These are phyloP conservation scores for Halophytophthora batemanensis DNA, from an alignment of 352 stramenopile species.

Conservation along the genomic window DNA sequence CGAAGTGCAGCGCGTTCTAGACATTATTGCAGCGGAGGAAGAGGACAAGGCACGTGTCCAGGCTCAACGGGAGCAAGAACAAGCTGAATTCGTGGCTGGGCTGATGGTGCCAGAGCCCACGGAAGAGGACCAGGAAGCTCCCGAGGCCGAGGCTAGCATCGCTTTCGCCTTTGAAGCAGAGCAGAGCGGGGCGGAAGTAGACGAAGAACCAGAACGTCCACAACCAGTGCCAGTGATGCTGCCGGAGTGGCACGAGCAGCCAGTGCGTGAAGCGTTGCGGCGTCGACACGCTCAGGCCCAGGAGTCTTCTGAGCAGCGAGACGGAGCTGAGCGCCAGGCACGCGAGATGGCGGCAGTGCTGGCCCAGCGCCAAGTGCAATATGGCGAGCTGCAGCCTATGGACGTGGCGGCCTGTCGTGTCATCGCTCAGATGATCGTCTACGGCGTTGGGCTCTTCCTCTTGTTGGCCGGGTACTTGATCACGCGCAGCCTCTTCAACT, in stretches of 20 bases:
- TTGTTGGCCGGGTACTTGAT: slow-evolving; percentile 31
- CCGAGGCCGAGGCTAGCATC: slow-evolving; percentile 23
- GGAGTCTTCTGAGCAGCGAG: slow-evolving; percentile 24
- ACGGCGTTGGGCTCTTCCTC: slow-evolving; percentile 33
- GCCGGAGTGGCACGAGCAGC: slow-evolving; percentile 58
- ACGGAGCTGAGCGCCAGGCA: slow-evolving; percentile 38
- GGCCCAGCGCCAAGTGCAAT: slow-evolving; percentile 33
- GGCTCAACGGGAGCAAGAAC: slow-evolving; percentile 23
- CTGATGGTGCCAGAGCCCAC: slow-evolving; percentile 27
- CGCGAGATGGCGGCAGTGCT: slow-evolving; percentile 52
- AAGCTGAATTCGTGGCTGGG: slow-evolving; percentile 33
- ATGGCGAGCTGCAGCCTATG: slow-evolving; percentile 33
- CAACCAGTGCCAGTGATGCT: slow-evolving; percentile 30
- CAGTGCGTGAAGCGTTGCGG: slow-evolving; percentile 46
- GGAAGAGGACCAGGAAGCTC: slow-evolving; percentile 12
- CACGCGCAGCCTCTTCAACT: slow-evolving; percentile 21
- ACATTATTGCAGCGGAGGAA: slow-evolving; percentile 50
- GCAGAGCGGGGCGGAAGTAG: slow-evolving; percentile 24
- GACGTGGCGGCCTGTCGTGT: slow-evolving; percentile 44
- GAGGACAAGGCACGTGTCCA: slow-evolving; percentile 35
- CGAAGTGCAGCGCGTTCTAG: slow-evolving; percentile 66
- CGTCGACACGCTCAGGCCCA: slow-evolving; percentile 43
- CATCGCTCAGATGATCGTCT: slow-evolving; percentile 50
- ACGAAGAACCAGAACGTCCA: slow-evolving; percentile 10
- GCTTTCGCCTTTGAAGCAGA: slow-evolving; percentile 42